Conservation (phyloP, 441 rosid species). For the Geranium incanum region DNA sequence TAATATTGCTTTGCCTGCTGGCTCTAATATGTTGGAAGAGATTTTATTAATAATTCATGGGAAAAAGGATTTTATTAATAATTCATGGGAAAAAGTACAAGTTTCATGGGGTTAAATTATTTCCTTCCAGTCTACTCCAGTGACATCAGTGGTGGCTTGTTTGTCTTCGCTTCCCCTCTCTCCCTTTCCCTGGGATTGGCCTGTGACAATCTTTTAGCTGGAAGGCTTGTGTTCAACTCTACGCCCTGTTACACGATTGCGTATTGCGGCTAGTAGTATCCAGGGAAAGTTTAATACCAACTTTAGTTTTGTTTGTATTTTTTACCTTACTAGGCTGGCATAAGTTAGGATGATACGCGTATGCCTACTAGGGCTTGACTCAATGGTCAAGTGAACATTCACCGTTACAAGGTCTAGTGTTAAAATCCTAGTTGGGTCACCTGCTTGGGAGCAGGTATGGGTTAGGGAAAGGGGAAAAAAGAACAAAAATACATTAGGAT, state of each 20-base stretch:
- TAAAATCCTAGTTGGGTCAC: too few relatives aligned
- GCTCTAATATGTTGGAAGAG: slow-evolving; percentile 1
- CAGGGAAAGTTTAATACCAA: too few relatives aligned
- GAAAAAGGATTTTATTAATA: not conserved
- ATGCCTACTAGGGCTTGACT: too few relatives aligned
- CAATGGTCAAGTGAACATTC: too few relatives aligned
- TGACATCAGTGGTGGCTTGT: not conserved
- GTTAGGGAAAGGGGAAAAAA: too few relatives aligned
- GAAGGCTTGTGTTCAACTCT: not conserved
- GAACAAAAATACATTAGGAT: too few relatives aligned
- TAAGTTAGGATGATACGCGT: too few relatives aligned
- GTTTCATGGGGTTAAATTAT: not conserved
- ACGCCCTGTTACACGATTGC: not conserved
- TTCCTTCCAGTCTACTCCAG: not conserved
- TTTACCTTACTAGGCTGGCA: too few relatives aligned
- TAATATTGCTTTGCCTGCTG: slow-evolving; percentile 3
- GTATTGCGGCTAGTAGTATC: not conserved
- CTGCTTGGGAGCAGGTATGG: too few relatives aligned
- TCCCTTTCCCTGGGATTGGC: not conserved
- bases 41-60: not conserved
- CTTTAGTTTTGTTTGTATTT: too few relatives aligned
- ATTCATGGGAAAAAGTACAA: not conserved
- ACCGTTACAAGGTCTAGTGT: too few relatives aligned
- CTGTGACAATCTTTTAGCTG: not conserved
- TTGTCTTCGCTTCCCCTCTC: not conserved